phyloP scores from a whole-genome alignment of 2,329 filamentous ascomycete genomes.

The Grosmannia clavigera region DNA sequence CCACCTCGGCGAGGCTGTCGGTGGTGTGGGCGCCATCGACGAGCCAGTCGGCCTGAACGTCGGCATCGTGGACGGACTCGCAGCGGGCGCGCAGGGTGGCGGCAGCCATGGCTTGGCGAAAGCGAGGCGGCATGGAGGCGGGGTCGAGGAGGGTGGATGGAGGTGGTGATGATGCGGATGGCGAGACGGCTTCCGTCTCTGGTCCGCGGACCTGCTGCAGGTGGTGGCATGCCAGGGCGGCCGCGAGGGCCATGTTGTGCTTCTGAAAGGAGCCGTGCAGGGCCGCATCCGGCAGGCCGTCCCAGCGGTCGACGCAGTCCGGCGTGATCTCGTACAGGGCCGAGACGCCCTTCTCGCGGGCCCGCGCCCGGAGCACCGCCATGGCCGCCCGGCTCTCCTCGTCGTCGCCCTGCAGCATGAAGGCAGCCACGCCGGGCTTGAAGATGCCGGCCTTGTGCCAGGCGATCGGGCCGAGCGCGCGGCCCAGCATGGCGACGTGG shows the following conservation, averaged over 20 bases:
- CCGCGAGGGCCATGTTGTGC: constrained; percentile 39
- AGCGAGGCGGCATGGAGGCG: neutral
- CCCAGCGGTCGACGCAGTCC: constrained; percentile 32
- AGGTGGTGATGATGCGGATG: neutral
- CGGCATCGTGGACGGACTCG: constrained; percentile 45
- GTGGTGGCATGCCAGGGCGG: constrained; percentile 16
- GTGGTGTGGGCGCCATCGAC: constrained; percentile 89
- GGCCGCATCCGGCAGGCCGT: constrained; percentile 35
- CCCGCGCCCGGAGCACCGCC: constrained; percentile 43
- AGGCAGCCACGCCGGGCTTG: constrained; percentile 45
- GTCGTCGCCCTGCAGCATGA: constrained; percentile 31
- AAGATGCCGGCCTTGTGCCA: constrained; percentile 67
- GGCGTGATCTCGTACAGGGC: constrained; percentile 31
- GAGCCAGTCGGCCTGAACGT: constrained; percentile 50
- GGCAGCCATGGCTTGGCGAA: constrained; percentile 54
- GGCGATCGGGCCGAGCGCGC: constrained; percentile 52
- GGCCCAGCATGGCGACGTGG: constrained; percentile 50
- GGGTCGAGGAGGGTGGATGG: constrained; percentile 29
- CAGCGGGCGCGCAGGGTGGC: constrained; percentile 74
- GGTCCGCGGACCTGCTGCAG: constrained; percentile 3
- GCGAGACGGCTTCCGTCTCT: neutral
- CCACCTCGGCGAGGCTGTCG: constrained; percentile 74
- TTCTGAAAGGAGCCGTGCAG: constrained; percentile 36
- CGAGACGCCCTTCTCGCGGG: constrained; percentile 36
- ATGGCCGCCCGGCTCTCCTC: constrained; percentile 12